Conservation (phyloP, 2,329 filamentous ascomycete genomes). For the Fusarium sp. region DNA sequence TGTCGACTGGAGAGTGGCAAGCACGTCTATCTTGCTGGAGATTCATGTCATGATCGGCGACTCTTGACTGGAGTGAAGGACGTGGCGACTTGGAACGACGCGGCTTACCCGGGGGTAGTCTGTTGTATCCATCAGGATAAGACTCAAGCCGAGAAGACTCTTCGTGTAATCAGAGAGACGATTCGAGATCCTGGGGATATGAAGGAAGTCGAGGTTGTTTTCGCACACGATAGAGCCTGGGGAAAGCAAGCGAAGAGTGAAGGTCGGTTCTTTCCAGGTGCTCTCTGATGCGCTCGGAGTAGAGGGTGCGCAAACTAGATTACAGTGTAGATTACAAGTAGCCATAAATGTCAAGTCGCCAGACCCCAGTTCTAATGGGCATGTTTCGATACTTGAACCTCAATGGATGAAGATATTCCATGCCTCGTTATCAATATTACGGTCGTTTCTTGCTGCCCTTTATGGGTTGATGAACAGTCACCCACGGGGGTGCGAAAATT, state of each 20-base stretch:
- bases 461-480: not conserved
- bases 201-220: slow-evolving; percentile 12
- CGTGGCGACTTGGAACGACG: slow-evolving; percentile 14
- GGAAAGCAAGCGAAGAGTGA: not conserved
- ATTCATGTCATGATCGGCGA: slow-evolving; percentile 15
- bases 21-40: slow-evolving; percentile 19
- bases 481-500: not conserved
- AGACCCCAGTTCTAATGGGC: too few relatives aligned
- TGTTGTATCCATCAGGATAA: slow-evolving; percentile 20
- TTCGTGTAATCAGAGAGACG: not conserved
- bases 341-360: not conserved
- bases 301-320: not conserved
- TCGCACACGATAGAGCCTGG: slow-evolving; percentile 24
- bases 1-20: slow-evolving; percentile 3
- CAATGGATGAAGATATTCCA: not conserved
- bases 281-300: not conserved
- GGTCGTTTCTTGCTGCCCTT: not conserved
- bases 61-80: slow-evolving; percentile 13
- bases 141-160: not conserved
- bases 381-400: not conserved
- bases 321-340: not conserved
- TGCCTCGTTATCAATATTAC: not conserved
- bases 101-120: not conserved
- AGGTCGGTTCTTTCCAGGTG: not conserved
- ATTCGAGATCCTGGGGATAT: not conserved